Percentiles rank a stretch among this genome's conserved stretches.
phyloP scores from a whole-genome alignment of 225 moss, liverwort and hornwort species.

The Marchantia paleacea region DNA sequence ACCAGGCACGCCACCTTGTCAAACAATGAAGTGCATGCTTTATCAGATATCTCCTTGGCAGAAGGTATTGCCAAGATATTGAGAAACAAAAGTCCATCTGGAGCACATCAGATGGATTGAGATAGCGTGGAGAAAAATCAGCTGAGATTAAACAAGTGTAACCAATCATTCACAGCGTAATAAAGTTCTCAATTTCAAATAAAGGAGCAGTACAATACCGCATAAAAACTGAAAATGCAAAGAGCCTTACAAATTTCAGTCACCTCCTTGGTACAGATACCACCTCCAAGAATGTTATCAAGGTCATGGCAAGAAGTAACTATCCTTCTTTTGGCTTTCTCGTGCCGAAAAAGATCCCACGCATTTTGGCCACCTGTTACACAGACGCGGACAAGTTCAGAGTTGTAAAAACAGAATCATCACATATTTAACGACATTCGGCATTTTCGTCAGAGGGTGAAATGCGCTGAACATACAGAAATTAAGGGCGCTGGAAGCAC shows the following conservation, averaged over 20 bases:
- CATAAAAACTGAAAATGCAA: neutral
- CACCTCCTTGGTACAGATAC: constrained; percentile 69
- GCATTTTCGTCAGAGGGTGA: neutral
- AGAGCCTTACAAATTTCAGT: constrained; percentile 82
- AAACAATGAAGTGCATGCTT: constrained; percentile 11
- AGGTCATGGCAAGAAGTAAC: constrained; percentile 71
- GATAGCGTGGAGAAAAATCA: neutral
- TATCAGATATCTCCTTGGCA: neutral
- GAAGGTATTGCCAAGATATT: neutral
- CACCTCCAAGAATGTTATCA: constrained; percentile 84
- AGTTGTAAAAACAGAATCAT: neutral
- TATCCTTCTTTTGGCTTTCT: constrained; percentile 63
- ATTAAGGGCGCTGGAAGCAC: constrained; percentile 26
- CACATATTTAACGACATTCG: neutral
- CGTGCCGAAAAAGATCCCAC: constrained; percentile 70
- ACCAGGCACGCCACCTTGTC: constrained; percentile 88
- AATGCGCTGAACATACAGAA: constrained; percentile 22
- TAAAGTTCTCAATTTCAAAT: neutral
- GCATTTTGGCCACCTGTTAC: constrained; percentile 58
- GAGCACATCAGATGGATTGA: neutral
- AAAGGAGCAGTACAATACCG: too few species aligned
- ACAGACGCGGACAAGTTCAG: neutral
- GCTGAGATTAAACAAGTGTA: neutral
- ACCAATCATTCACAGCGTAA: neutral
- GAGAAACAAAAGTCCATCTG: neutral